Evolutionary conservation across 2,329 filamentous ascomycete genomes (phyloP).

Genomic region (Paraconiothyrium brasiliense): DNA sequence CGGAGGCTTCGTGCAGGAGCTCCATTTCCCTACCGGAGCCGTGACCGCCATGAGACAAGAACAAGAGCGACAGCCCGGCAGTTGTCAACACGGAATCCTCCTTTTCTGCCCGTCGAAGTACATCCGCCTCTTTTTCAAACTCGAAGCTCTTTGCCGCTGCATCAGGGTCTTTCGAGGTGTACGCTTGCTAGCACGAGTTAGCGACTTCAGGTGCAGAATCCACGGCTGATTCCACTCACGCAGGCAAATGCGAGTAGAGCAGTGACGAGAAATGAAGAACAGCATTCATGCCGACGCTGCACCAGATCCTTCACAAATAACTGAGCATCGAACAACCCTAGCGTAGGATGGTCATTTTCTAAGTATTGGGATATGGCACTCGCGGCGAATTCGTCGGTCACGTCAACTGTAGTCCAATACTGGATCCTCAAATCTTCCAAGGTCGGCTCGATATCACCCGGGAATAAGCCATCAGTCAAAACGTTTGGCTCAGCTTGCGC

Average conservation of each 20-base stretch:
- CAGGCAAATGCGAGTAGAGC: constrained; percentile 16
- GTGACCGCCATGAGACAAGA: constrained; percentile 6
- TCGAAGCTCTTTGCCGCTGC: constrained; percentile 3
- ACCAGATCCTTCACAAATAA: constrained; percentile 16
- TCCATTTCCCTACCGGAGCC: constrained; percentile 1
- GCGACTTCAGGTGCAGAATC: not conserved
- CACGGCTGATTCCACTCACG: not conserved
- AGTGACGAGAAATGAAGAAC: constrained; percentile 18
- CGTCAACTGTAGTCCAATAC: constrained; percentile 17
- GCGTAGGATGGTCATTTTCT: constrained; percentile 14
- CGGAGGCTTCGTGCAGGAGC: constrained; percentile 4
- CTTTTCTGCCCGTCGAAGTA: constrained; percentile 10
- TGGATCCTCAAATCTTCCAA: constrained; percentile 15
- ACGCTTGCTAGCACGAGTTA: constrained; percentile 14
- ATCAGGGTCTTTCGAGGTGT: constrained; percentile 9
- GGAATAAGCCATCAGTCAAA: not conserved
- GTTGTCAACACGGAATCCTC: constrained; percentile 8
- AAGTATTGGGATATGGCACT: constrained; percentile 17
- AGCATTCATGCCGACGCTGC: constrained; percentile 14
- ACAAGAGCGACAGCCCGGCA: constrained; percentile 13
- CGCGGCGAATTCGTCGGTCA: constrained; percentile 12
- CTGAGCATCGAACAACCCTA: constrained; percentile 18
- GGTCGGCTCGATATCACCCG: constrained; percentile 6
- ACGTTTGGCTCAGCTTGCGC: not conserved
- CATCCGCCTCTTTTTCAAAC: constrained; percentile 12